Evolutionary conservation across 768 basidiomycete genomes (phyloP).

Genomic region (Pleurotus sapidus): DNA sequence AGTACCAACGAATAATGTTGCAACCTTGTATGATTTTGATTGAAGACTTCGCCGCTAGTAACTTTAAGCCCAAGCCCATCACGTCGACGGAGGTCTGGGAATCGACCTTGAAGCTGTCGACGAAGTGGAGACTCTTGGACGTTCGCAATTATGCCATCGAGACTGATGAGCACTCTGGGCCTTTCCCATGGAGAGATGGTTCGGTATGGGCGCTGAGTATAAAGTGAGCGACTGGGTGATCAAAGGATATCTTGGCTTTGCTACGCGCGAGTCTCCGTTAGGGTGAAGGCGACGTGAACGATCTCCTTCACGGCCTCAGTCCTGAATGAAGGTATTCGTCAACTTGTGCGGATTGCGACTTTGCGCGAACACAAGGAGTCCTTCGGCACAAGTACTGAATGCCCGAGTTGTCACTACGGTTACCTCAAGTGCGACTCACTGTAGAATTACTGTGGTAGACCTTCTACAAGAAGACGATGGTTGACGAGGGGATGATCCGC

Average conservation of each 20-base stretch:
- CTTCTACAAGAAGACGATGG: too few species aligned
- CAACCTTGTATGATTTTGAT: background rate
- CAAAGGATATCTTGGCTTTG: background rate
- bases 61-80: background rate
- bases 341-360: background rate
- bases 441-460: background rate
- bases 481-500: background rate
- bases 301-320: background rate
- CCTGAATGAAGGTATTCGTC: background rate
- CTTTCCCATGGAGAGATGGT: background rate
- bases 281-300: background rate
- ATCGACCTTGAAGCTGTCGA: background rate
- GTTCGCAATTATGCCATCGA: conserved; percentile 1
- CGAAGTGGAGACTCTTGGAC: background rate
- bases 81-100: background rate
- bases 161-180: background rate
- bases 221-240: background rate
- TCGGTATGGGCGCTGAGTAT: background rate
- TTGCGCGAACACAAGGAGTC: background rate
- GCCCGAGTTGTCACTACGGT: background rate
- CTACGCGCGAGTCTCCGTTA: background rate
- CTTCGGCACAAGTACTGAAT: background rate
- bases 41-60: background rate
- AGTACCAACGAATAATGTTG: background rate
- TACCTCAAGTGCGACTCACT: background rate